Evolutionary conservation across 257 asterid species (phyloP).

Genomic region (Rhazya stricta): DNA sequence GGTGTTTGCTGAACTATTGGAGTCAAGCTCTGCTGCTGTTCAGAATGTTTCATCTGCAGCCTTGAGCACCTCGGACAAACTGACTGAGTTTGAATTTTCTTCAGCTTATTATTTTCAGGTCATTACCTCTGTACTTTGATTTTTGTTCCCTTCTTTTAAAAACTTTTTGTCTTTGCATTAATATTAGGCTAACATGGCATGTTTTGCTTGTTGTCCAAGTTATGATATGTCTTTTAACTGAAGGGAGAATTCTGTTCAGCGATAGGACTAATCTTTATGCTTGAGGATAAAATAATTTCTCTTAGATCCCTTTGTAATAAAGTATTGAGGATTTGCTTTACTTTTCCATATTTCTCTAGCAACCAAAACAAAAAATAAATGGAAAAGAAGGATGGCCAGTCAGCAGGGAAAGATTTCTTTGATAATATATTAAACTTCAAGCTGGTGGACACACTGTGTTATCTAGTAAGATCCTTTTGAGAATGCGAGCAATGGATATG

Average conservation of each 20-base stretch:
- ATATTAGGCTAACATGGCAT: background rate
- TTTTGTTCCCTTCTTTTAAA: background rate
- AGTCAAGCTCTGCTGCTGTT: constrained; percentile 60
- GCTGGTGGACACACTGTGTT: background rate
- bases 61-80: constrained; percentile 57
- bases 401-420: background rate
- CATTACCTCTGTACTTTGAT: constrained; percentile 4
- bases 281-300: background rate
- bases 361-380: background rate
- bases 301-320: background rate
- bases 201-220: background rate
- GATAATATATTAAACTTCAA: background rate
- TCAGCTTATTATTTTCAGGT: constrained; percentile 94
- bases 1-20: constrained; percentile 86
- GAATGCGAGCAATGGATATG: background rate
- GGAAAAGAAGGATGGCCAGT: background rate
- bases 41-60: constrained; percentile 38
- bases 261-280: background rate
- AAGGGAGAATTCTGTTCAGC: background rate
- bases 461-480: constrained; percentile 5
- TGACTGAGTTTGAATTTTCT: constrained; percentile 78
- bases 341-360: background rate
- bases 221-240: background rate
- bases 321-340: background rate
- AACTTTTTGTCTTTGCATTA: background rate